Conservation (phyloP, 208 protist genomes). For the Jaenimonas drosophilae region DNA sequence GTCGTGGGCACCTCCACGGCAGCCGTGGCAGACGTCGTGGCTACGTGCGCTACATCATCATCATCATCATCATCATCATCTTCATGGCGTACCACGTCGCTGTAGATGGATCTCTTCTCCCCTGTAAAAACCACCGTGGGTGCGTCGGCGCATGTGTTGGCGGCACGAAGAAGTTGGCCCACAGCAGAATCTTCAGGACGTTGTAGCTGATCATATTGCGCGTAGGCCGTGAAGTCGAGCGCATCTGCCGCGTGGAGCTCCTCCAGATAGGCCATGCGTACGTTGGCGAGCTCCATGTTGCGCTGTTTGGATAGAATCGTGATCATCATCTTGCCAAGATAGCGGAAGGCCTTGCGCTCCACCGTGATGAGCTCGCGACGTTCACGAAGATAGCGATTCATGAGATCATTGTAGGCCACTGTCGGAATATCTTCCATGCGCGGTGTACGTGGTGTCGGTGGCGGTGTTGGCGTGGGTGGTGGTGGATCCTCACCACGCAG, state of each 20-base stretch:
- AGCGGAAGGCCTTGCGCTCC: conserved; percentile 24
- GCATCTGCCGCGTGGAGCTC: conserved; percentile 17
- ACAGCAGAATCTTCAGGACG: neutral
- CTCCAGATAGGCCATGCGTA: conserved; percentile 9
- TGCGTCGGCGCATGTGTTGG: too few relatives aligned
- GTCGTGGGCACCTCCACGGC: too few relatives aligned
- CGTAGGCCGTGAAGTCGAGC: conserved; percentile 28
- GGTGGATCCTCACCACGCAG: conserved; percentile 1
- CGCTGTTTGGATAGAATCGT: conserved; percentile 21
- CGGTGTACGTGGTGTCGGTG: conserved; percentile 5
- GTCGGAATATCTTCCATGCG: conserved; percentile 4
- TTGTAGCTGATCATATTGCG: conserved; percentile 4
- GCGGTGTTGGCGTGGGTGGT: conserved; percentile 5
- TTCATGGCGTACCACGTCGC: too few relatives aligned
- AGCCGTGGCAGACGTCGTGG: too few relatives aligned
- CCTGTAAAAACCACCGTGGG: too few relatives aligned
- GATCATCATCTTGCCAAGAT: conserved; percentile 15
- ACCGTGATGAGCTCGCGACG: conserved; percentile 21
- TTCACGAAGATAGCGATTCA: conserved; percentile 17
- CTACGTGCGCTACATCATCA: too few relatives aligned
- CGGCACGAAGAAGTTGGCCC: neutral
- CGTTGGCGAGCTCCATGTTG: conserved; percentile 8
- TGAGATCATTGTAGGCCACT: neutral
- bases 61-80: too few relatives aligned
- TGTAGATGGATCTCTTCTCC: too few relatives aligned